Evolutionary conservation across 257 asterid species (phyloP), one percentile per base, ranked within the genome.

Genomic region (Eucommia ulmoides): DNA sequence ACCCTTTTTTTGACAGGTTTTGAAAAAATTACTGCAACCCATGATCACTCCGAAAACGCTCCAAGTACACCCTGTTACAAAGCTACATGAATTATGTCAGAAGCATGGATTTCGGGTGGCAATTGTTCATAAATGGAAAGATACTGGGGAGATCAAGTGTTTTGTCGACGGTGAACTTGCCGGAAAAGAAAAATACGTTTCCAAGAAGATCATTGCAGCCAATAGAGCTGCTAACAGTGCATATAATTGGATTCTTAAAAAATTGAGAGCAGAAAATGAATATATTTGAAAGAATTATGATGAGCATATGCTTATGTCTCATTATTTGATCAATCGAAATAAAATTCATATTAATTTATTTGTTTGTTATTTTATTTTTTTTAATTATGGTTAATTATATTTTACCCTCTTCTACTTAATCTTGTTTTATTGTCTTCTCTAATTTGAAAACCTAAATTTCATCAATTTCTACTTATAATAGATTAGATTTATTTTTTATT

Each of bases 191-290:
- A 52, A 66, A 51, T 81, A 88, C 73, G 80, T 19, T 41, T 72
- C 58, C n/a, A 87, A 83, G 72, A 87, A 83, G 72, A 86, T 74
- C 50, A 61, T 76, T 18, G 92, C 97, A 0, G 57, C 78, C 19
- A 87, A 83, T 33, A 66, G 92, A 71, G 94, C 97, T 23, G 97
- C 97, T 20, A 65, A 77, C 50, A 68, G 53, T 61, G 97, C 93
- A 41, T 87, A 81, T 49, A 60, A 66, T 20, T 79, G 70, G 69
- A 67, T 83, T 49, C 55, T 77, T 5, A 29, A 5, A 29, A 29
- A 12, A 7, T 29, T 29, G 38, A n/a, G n/a, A n/a, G n/a, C n/a
- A n/a, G n/a, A n/a, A n/a, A n/a, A n/a, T n/a, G n/a, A n/a, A n/a
- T n/a, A n/a, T n/a, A n/a, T n/a, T n/a, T n/a, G n/a, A n/a, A n/a